Percentiles rank a stretch among this genome's conserved stretches.
These are phyloP conservation scores for Pyricularia pennisetigena DNA, from an alignment of 2,329 filamentous ascomycete species.

Conservation along the genomic window DNA sequence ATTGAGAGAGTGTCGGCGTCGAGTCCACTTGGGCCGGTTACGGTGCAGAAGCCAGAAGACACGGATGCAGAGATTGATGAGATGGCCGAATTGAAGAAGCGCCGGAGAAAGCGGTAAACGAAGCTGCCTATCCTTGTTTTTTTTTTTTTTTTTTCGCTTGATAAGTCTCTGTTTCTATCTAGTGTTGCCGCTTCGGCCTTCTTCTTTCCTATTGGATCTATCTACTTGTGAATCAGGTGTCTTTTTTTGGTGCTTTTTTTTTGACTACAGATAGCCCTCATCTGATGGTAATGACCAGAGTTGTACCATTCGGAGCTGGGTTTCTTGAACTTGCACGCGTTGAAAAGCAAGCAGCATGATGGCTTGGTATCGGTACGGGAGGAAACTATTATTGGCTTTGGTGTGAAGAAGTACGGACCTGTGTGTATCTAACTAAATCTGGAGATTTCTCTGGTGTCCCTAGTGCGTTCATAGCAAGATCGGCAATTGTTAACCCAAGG, in stretches of 20 bases:
- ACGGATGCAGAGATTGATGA: neutral
- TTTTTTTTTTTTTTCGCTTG: neutral
- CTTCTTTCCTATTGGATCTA: neutral
- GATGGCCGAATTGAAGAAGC: neutral
- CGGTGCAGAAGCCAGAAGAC: neutral
- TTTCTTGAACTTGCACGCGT: neutral
- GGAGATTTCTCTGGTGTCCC: too few species aligned
- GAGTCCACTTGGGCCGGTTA: neutral
- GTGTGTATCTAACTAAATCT: neutral
- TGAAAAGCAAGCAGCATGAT: neutral
- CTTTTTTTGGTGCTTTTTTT: neutral
- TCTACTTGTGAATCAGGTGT: neutral
- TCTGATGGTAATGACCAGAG: neutral
- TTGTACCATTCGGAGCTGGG: neutral
- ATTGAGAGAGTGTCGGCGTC: conserved; percentile 34
- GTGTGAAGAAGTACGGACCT: neutral
- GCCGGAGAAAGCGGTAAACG: neutral
- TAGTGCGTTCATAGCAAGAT: too few species aligned
- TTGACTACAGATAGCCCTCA: neutral
- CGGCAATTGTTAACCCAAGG: too few species aligned
- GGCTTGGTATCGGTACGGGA: neutral
- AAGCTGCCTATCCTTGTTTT: neutral
- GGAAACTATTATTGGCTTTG: neutral
- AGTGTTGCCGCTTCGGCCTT: neutral
- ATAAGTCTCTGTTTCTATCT: neutral